Evolutionary conservation across 2,329 filamentous ascomycete species (phyloP), one percentile per base, ranked within the genome.

Genomic region (Diaporthe citriasiana): DNA sequence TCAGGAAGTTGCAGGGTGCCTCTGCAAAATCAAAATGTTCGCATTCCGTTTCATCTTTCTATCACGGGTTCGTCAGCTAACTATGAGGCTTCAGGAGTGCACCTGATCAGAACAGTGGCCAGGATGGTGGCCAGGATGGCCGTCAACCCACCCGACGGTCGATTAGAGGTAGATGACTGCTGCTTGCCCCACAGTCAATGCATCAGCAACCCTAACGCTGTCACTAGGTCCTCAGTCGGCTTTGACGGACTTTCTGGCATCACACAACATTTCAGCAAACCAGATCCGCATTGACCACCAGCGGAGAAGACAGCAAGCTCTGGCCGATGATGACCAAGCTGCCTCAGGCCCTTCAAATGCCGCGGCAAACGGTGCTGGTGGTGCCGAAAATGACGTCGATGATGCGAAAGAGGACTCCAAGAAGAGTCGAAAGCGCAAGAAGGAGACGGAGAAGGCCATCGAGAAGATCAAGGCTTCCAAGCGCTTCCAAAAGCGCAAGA

Each of bases 191-290:
- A 66, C 63, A 53, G 8, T 53, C 33, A 9, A 22, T 40, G 63
- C 63, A 40, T 45, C 47, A 4, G 47, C 27, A 27, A 13, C 45
- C 53, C 47, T 68, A 40, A 68, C 47, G 5, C 47, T 27, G 45
- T 35, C 22, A 53, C 45, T 33, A 68, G 63, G 74, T 72, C 74
- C 74, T 4, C 87, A 88, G 80, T 89, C 88, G 27, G 88, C 88
- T 19, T 79, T 89, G 78, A 89, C 87, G 3, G 87, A 89, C 76
- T 89, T 88, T 74, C 81, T 89, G 56, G 87, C 87, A 42, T 90
- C 92, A 3, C 92, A 94, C 81, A 94, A 94, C 78, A 95, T 95
- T 77, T 94, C 90, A 30, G 88, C 89, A 2, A 81, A 84, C 38
- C 86, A 89, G 74, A 91, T 91, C 73, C 85, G 86, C 47, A 80